phyloP scores from a whole-genome alignment of 768 basidiomycete genomes.

The Rhodocollybia butyracea region DNA sequence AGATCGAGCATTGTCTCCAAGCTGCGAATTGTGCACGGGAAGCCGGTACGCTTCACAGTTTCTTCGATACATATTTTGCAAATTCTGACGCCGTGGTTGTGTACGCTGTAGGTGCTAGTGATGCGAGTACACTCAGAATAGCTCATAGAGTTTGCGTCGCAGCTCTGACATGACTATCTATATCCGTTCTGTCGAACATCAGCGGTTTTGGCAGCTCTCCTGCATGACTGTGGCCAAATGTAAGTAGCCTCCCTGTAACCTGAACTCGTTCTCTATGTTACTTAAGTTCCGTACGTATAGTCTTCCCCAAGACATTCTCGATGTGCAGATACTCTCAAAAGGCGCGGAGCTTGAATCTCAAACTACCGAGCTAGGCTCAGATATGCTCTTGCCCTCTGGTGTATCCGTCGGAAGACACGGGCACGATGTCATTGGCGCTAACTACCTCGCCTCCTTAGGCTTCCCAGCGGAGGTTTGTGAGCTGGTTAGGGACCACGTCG shows the following conservation, averaged over 20 bases:
- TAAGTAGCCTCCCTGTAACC: neutral
- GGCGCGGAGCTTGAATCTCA: too few relatives aligned
- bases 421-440: neutral
- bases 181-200: too few relatives aligned
- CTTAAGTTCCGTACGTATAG: neutral
- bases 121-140: neutral
- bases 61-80: neutral
- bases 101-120: neutral
- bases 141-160: neutral
- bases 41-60: neutral
- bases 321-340: neutral
- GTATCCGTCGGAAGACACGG: conserved; percentile 1
- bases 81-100: neutral
- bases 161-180: neutral
- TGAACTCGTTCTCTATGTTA: neutral
- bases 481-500: conserved; percentile 4
- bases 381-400: conserved; percentile 3
- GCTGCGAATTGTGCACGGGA: conserved; percentile 2
- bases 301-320: neutral
- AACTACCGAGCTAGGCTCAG: neutral
- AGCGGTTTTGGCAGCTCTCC: neutral
- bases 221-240: conserved; percentile 7
- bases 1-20: conserved; percentile 6
- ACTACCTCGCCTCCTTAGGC: neutral
- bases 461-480: conserved; percentile 3